Evolutionary conservation across 352 stramenopile genomes (phyloP), one percentile per base, ranked within the genome.

Genomic region (Globisporangium emineosum): DNA sequence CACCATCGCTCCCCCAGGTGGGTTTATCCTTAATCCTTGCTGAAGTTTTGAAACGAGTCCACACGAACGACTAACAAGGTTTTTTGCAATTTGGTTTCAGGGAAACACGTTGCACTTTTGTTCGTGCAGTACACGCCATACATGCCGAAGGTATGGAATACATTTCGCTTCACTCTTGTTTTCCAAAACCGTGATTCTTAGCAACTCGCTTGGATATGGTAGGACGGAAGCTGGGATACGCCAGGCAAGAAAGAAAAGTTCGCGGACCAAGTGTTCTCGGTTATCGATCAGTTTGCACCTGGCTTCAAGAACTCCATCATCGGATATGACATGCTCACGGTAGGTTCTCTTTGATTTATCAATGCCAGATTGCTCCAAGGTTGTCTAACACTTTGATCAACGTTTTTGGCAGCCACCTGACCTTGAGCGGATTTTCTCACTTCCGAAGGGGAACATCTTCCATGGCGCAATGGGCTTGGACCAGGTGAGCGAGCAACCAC

Each of bases 81-180:
- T 2, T 9, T n/a, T 10, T 45, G 40, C 5, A 5, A 45, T 45
- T 5, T 45, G 32, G 23, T 15, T 61, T 30, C 60, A 88, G 90
- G 89, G 19, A 90, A 97, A 33, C 90, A 97, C 45, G 80, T 97
- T n/a, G 89, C 86, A 42, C 66, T 96, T 10, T 72, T 97, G 2
- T 97, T 97, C 63, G 85, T 96, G 12, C 90, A 97, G 72, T 97
- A 97, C 66, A 96, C 91, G 4, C 90, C 90, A 1, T 97, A 97
- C 43, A 63, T 86, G 35, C 86, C 86, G 43, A 90, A 92, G 71
- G 86, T 89, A 49, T 5, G 13, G 49, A 4, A 25, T 2, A 42
- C 8, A 37, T 27, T 7, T 40, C 12, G 25, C 12, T 27, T n/a
- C 6, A 15, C 50, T 10, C 19, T 23, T 37, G 2, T 37, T 35